Base-by-base conservation (phyloP, 1,284 basidiomycete genomes). In the Leccinum fuscescens region DNA sequence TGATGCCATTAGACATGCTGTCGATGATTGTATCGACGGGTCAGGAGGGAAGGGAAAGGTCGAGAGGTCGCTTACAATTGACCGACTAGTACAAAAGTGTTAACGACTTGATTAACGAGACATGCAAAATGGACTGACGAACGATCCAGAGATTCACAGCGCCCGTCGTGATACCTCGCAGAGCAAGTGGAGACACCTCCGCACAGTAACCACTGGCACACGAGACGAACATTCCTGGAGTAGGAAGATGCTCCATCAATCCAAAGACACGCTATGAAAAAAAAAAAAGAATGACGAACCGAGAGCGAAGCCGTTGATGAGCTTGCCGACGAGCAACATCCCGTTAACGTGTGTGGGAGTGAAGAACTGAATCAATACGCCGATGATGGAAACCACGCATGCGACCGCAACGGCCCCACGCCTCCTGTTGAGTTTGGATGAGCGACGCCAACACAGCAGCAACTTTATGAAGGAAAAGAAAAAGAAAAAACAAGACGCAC, bases 141-240 rank as follows among this genome's bases (percentile, higher is more conserved):
- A 53, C 65, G 20, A 71, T 70, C 67, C 69, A 72, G n/a, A 72
- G 59, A 42, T 71, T 72, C 20, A 72, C 66, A n/a, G 56, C 56
- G 5, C 69, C 69, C 0, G 72, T 74, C 9, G 69, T 74, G 49
- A 71, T 56, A 49, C 72, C 69, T 29, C 69, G 64, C 4, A 74
- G 50, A 9, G 66, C 69, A 42, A 74, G 69, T 4, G 70, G 69
- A 35, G 72, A 74, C 9, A 74, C 64, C 31, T 70, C 72, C 2
- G 64, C 72, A 56, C 72, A 73, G 20, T 74, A 71, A 42, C 60
- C 56, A 31, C 67, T 62, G 3, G 69, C 69, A 39, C 63, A 65
- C 1, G 69, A 71, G 27, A 74, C 62, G 27, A 58, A 70, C 68
- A 71, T 72, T 2, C 69, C 72, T 70, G 39, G 27, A 12, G 1